Evolutionary conservation across 176 grass and related monocot species (phyloP), one percentile per base, ranked within the genome.

Genomic region (Oropetium thomaeum): DNA sequence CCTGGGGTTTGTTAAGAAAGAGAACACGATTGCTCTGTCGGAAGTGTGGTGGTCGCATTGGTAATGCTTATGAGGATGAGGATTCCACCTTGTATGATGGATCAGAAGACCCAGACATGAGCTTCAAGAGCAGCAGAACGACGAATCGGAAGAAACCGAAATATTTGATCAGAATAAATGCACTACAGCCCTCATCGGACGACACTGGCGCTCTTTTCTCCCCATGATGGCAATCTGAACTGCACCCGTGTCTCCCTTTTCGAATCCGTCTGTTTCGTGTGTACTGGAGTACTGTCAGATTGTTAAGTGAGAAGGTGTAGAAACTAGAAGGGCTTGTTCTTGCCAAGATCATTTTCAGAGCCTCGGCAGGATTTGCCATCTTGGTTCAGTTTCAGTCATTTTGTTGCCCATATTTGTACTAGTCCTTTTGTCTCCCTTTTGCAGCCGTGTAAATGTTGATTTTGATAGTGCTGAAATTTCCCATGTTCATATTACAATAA

Each of bases 101-200:
- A 17, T 84, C 51, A 34, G 71, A 77, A 39, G 76, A 65, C 38
- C 44, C 29, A 8, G 64, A 48, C 20, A 67, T 57, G 49, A 72
- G 28, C 51, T 78, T 86, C 5, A 69, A 58, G 17, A 62, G 33
- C 25, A 76, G 82, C 61, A 69, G 27, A 19, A 5, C 15, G 2
- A 79, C 78, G 6, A 39, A 16, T 10, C 44, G 69, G n/a, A 86
- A 81, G 84, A 89, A n/a, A n/a, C n/a, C n/a, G n/a, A n/a, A 90
- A 69, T 93, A 93, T 78, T 72, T 72, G 38, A 87, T 93, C 59
- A 90, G 81, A 81, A 93, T 93, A 25, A 71, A 73, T 38, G 81
- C 87, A 1, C 75, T 93, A 34, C 90, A 87, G 43, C 90, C 90
- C 4, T 87, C 84, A 16, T 79, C 57, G 0, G 81, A 90, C 0